phyloP scores from a whole-genome alignment of 2,329 filamentous ascomycete species.

The Dichotomopilus funicola region DNA sequence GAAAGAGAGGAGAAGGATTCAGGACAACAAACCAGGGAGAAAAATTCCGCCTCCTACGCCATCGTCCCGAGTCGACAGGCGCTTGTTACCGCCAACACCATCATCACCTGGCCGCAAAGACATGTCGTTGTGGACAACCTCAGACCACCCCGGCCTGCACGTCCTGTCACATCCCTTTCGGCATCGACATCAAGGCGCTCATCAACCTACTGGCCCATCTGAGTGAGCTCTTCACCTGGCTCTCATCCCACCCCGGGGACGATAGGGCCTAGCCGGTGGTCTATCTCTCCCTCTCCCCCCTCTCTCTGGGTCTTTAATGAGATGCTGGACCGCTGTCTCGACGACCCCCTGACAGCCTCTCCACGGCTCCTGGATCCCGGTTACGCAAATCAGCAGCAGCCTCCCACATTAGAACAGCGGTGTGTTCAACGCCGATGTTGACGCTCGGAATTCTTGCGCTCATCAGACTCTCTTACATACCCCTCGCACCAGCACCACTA shows the following conservation, averaged over 20 bases:
- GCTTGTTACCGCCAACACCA: constrained; percentile 1
- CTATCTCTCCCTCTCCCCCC: neutral
- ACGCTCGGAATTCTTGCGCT: neutral
- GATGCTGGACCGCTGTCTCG: constrained; percentile 6
- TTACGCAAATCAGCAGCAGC: constrained; percentile 1
- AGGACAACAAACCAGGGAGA: neutral
- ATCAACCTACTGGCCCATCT: too few relatives aligned
- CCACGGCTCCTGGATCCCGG: constrained; percentile 5
- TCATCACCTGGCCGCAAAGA: neutral
- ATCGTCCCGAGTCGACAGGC: neutral
- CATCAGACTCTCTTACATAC: neutral
- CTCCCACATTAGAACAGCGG: constrained; percentile 3
- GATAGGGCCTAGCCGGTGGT: constrained; percentile 6
- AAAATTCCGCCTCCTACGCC: constrained; percentile 12
- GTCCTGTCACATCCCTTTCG: neutral
- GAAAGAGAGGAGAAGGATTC: too few relatives aligned
- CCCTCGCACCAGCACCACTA: constrained; percentile 7
- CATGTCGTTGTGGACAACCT: constrained; percentile 1
- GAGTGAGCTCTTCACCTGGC: too few relatives aligned
- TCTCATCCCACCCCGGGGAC: neutral
- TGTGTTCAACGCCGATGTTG: neutral
- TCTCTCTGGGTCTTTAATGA: neutral
- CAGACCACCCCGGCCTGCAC: neutral
- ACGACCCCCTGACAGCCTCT: constrained; percentile 6
- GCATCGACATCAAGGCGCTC: neutral